Evolutionary conservation across 129 eudicot species (phyloP).

Genomic region (Ambrosia artemisiifolia): DNA sequence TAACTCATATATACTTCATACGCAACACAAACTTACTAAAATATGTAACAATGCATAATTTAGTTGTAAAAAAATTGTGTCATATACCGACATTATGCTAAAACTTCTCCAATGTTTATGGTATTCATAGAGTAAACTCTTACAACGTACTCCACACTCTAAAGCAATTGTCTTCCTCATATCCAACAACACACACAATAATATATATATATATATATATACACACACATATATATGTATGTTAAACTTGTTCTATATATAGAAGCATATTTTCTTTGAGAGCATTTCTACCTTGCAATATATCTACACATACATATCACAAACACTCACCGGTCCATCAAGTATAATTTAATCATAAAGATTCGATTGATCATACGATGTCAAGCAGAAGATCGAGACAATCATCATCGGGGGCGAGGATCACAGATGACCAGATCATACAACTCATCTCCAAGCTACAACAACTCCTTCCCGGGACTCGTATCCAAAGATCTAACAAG

Average conservation of each 20-base stretch:
- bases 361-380: slow-evolving; percentile 28
- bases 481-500: slow-evolving; percentile 76
- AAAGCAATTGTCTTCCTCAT: slow-evolving; percentile 31
- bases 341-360: neutral
- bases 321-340: neutral
- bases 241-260: slow-evolving; percentile 18
- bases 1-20: neutral
- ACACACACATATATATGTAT: neutral
- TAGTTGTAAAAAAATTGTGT: neutral
- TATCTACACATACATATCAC: slow-evolving; percentile 11
- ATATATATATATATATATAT: neutral
- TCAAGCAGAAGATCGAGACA: slow-evolving; percentile 85
- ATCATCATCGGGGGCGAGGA: slow-evolving; percentile 47
- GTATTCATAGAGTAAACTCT: slow-evolving; percentile 24
- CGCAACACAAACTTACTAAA: neutral
- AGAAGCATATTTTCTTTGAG: slow-evolving; percentile 6
- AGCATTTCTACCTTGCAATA: neutral
- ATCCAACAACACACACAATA: slow-evolving; percentile 25
- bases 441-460: slow-evolving; percentile 81
- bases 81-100: slow-evolving; percentile 32
- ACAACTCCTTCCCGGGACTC: slow-evolving; percentile 81
- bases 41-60: neutral
- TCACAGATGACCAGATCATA: slow-evolving; percentile 76
- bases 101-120: slow-evolving; percentile 37
- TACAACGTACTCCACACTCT: slow-evolving; percentile 23